phyloP scores from a whole-genome alignment of 768 basidiomycete species.

The Clitopilus hobsonii region DNA sequence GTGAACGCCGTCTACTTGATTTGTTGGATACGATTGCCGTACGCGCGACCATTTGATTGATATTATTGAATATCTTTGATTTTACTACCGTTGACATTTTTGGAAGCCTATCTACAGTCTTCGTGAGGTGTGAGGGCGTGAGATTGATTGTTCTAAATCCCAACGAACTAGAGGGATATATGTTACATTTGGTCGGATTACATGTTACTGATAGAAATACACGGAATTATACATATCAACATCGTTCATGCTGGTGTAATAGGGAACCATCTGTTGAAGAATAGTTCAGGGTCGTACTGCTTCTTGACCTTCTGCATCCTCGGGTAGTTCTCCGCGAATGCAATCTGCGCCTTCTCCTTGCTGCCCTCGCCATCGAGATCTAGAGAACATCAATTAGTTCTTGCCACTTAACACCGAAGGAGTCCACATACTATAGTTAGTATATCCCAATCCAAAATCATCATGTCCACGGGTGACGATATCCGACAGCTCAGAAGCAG shows the following conservation, averaged over 20 bases:
- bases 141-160: not conserved
- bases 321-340: constrained; percentile 36
- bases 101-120: not conserved
- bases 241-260: constrained; percentile 26
- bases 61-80: not conserved
- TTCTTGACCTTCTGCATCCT: constrained; percentile 36
- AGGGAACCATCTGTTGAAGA: constrained; percentile 44
- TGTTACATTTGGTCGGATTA: too few relatives aligned
- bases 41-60: not conserved
- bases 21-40: not conserved
- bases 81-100: not conserved
- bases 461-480: constrained; percentile 24
- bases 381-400: not conserved
- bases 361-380: not conserved
- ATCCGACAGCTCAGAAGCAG: constrained; percentile 23
- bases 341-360: constrained; percentile 20
- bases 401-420: not conserved
- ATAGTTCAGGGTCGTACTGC: constrained; percentile 36
- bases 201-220: too few relatives aligned
- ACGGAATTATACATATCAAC: not conserved
- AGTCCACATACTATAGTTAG: constrained; percentile 38
- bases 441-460: constrained; percentile 31
- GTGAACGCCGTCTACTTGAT: not conserved
- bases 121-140: not conserved
- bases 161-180: not conserved